These are phyloP conservation scores for Candida takata DNA, from an alignment of 805 yeast genomes.

Conservation along the genomic window DNA sequence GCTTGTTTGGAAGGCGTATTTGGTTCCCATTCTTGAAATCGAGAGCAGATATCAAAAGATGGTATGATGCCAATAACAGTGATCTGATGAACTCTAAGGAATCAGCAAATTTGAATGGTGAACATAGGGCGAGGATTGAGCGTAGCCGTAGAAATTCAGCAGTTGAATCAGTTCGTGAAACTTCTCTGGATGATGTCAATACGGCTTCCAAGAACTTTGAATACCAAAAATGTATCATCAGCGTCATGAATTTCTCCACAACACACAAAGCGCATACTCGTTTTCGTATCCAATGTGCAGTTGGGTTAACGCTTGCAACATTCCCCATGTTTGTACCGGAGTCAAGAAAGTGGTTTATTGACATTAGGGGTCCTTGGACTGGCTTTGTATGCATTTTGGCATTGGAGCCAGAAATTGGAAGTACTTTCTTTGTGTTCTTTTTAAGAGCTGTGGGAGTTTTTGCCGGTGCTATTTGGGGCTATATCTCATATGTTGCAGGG, in stretches of 20 bases:
- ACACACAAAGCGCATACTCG: conserved; percentile 30
- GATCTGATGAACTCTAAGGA: conserved; percentile 24
- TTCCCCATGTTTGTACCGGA: conserved; percentile 46
- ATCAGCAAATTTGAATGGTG: conserved; percentile 30
- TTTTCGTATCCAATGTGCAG: conserved; percentile 39
- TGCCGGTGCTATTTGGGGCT: conserved; percentile 44
- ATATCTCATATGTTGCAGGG: conserved; percentile 36
- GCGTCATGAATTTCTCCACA: conserved; percentile 6
- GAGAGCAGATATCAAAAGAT: conserved; percentile 28
- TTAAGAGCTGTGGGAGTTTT: conserved; percentile 41
- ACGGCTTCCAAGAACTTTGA: background rate
- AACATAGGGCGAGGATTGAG: conserved; percentile 4
- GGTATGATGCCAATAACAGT: conserved; percentile 26
- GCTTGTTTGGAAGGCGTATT: conserved; percentile 31
- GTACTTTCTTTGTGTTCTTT: conserved; percentile 40
- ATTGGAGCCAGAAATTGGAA: conserved; percentile 45
- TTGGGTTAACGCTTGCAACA: conserved; percentile 39
- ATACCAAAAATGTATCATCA: background rate
- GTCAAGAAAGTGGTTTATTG: conserved; percentile 41
- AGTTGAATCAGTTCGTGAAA: background rate
- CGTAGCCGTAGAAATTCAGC: background rate
- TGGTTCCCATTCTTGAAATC: conserved; percentile 38
- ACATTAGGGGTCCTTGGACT: conserved; percentile 44
- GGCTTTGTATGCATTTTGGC: conserved; percentile 46
- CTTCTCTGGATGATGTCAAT: background rate